Evolutionary conservation across 2,329 filamentous ascomycete species (phyloP).

Genomic region (Knufia petricola): DNA sequence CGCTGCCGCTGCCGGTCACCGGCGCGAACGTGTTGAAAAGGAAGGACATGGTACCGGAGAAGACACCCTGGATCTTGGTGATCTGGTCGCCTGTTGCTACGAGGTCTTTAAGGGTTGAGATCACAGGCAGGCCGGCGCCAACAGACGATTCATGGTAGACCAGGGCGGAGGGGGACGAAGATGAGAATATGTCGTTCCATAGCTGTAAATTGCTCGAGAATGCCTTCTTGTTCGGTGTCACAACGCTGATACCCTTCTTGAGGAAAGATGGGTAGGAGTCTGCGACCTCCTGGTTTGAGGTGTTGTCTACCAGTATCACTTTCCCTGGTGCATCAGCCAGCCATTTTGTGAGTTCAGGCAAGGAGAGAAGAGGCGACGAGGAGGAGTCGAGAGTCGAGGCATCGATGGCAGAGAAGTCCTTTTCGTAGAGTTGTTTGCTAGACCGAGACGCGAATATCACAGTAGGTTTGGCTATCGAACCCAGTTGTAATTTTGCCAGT

Average conservation of each 20-base stretch:
- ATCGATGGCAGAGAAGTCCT: constrained; percentile 48
- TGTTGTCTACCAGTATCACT: constrained; percentile 87
- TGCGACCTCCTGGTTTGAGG: constrained; percentile 78
- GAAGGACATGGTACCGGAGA: constrained; percentile 96
- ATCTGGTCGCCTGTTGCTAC: constrained; percentile 87
- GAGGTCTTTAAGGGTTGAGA: constrained; percentile 90
- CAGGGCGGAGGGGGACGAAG: constrained; percentile 59
- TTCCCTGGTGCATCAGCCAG: constrained; percentile 68
- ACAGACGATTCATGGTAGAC: constrained; percentile 94
- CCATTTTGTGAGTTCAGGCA: constrained; percentile 65
- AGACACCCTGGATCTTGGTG: constrained; percentile 88
- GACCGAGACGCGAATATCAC: constrained; percentile 81
- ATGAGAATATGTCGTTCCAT: constrained; percentile 78
- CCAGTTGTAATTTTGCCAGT: constrained; percentile 57
- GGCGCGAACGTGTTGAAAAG: constrained; percentile 96
- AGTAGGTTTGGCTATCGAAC: constrained; percentile 59
- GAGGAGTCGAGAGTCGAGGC: constrained; percentile 54
- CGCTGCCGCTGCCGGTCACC: constrained; percentile 55
- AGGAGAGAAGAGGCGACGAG: constrained; percentile 53
- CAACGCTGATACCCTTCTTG: constrained; percentile 72
- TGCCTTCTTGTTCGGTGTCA: constrained; percentile 97
- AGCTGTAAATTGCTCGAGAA: constrained; percentile 74
- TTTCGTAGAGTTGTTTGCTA: constrained; percentile 65
- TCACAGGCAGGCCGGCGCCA: constrained; percentile 83
- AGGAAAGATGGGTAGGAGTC: constrained; percentile 74